Evolutionary conservation across 495 filamentous ascomycete species (phyloP).

Genomic region (Bryoglossum gracile): DNA sequence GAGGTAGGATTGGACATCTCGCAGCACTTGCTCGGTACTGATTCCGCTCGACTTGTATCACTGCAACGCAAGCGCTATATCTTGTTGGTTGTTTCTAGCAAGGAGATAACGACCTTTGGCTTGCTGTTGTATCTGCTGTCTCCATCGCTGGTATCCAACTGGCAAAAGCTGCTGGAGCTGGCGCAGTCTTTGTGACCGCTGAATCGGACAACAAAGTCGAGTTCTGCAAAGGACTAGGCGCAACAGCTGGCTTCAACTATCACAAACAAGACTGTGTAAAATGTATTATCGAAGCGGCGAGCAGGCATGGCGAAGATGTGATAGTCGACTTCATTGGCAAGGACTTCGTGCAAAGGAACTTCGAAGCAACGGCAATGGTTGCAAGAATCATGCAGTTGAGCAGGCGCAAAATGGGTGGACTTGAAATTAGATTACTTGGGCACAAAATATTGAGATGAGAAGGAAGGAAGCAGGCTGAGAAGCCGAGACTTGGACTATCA

Average conservation of each 20-base stretch:
- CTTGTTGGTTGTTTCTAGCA: conserved; percentile 60
- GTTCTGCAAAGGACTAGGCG: conserved; percentile 70
- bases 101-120: conserved; percentile 79
- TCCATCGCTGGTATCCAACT: conserved; percentile 85
- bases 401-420: conserved; percentile 49
- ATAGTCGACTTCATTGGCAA: conserved; percentile 70
- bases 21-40: neutral
- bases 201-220: conserved; percentile 67
- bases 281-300: conserved; percentile 36
- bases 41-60: conserved; percentile 68
- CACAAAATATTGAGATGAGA: conserved; percentile 62
- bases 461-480: conserved; percentile 78
- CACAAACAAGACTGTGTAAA: conserved; percentile 33
- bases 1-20: conserved; percentile 45
- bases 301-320: conserved; percentile 50
- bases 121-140: conserved; percentile 84
- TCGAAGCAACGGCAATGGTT: conserved; percentile 65
- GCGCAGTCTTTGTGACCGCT: conserved; percentile 68
- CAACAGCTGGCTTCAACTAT: conserved; percentile 46
- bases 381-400: conserved; percentile 66
- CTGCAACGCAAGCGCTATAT: conserved; percentile 80
- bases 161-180: conserved; percentile 50
- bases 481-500: conserved; percentile 76
- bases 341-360: conserved; percentile 65
- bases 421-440: conserved; percentile 60